phyloP scores from a whole-genome alignment of 2,329 filamentous ascomycete species.

The Aspergillus terreus region DNA sequence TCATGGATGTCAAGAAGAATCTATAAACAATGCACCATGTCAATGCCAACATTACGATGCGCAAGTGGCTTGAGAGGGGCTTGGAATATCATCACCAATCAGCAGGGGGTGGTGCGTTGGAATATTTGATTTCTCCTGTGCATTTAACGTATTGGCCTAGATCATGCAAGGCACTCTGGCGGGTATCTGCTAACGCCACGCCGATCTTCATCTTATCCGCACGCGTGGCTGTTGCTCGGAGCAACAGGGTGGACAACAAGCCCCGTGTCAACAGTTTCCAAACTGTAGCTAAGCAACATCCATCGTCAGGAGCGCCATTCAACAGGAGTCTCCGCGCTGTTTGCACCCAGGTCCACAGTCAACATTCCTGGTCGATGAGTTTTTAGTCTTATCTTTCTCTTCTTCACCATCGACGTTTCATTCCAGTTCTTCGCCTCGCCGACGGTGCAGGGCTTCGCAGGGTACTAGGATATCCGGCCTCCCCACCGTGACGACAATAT shows the following conservation, averaged over 20 bases:
- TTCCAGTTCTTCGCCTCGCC: conserved; percentile 9
- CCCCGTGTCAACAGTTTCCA: conserved; percentile 20
- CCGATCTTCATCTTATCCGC: conserved; percentile 7
- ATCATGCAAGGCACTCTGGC: neutral
- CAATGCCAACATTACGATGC: too few relatives aligned
- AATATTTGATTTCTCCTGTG: neutral
- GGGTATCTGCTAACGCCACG: conserved; percentile 9
- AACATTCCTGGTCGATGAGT: conserved; percentile 22
- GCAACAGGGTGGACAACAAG: conserved; percentile 31
- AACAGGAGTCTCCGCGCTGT: conserved; percentile 12
- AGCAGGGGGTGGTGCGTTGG: neutral
- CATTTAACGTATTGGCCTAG: neutral
- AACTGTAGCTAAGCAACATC: conserved; percentile 10
- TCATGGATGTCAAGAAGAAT: too few relatives aligned
- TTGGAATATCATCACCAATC: neutral
- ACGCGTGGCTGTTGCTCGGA: conserved; percentile 27
- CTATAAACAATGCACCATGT: too few relatives aligned
- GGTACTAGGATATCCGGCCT: conserved; percentile 17
- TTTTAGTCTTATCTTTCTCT: conserved; percentile 11
- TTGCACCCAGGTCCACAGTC: conserved; percentile 25
- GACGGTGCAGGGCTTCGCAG: conserved; percentile 18
- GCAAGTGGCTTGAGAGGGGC: neutral
- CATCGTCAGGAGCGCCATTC: conserved; percentile 7
- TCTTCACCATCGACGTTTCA: conserved; percentile 8
- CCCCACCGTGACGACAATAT: conserved; percentile 7